Evolutionary conservation across 164 flowering plant genomes (phyloP), one percentile per base, ranked within the genome.

Genomic region (Magnolia changhungtana): DNA sequence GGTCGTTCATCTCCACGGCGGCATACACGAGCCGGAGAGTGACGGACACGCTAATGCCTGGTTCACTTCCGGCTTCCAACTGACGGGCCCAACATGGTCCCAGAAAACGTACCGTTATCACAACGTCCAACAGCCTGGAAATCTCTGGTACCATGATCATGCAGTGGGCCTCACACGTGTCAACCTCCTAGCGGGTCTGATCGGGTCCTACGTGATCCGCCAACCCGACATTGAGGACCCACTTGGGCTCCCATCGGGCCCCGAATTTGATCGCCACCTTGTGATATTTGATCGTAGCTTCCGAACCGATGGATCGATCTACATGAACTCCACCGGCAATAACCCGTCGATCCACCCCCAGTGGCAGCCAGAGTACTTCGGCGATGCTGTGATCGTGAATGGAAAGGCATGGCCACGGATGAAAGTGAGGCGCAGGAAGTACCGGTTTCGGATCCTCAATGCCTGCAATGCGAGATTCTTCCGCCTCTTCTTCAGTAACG

Each of bases 381-480:
- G 87, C 23, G 78, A 83, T 2, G 77, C 80, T 5, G 83, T 85
- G 51, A 75, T 83, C 21, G 86, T 83, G 4, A 85, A 85, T 24
- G 87, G 87, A 1, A 91, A 91, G 73, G 94, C 91, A 0, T 91
- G 96, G 96, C 94, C 96, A 0, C 37, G 72, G 23, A 7, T 88
- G 81, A 78, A 74, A 0, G 96, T 90, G 4, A 87, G 80, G 51
- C 86, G 94, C 23, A 84, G 94, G 58, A 88, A 83, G 73, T 91
- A 91, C 72, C 81, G 92, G n/a, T 90, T 91, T 67, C 87, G 96
- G 2, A 93, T 92, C 50, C 85, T 93, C 79, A 95, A 95, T 50
- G 91, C 99, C 2, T 85, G 98, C 85, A 95, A 92, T 67, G 99
- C 99, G 0, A 79, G 99, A 24, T 93, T 91, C 80, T 89, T 88